These are phyloP conservation scores for Amaranthus palmeri DNA, from an alignment of 148 eudicot species.

Conservation along the genomic window DNA sequence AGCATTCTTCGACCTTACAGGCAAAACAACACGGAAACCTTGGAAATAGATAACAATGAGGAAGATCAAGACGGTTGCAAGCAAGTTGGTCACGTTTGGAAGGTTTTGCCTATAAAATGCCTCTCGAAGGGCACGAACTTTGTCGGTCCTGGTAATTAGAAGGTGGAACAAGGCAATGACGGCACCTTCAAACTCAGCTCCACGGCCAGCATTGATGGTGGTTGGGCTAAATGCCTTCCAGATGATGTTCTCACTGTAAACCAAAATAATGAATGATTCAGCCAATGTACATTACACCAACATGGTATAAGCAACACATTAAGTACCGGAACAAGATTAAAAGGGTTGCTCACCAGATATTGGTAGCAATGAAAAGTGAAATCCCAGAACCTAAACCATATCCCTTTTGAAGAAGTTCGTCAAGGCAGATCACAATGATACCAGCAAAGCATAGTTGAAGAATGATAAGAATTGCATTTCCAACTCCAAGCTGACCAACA, in stretches of 20 bases:
- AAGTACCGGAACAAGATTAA: not conserved
- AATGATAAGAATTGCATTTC: constrained; percentile 63
- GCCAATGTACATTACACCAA: not conserved
- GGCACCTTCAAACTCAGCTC: constrained; percentile 73
- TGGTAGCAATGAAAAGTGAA: constrained; percentile 70
- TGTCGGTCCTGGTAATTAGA: constrained; percentile 53
- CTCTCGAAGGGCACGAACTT: constrained; percentile 57
- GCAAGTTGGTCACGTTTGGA: constrained; percentile 31
- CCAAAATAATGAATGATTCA: not conserved
- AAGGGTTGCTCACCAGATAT: constrained; percentile 44
- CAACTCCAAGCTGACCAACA: constrained; percentile 64
- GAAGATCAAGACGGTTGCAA: constrained; percentile 28
- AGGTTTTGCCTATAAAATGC: constrained; percentile 64
- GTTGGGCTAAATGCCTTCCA: constrained; percentile 73
- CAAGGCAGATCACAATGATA: constrained; percentile 62
- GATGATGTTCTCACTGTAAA: constrained; percentile 55
- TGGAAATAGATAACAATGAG: constrained; percentile 28
- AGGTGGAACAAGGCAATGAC: constrained; percentile 59
- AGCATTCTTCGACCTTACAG: constrained; percentile 47
- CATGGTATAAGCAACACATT: not conserved
- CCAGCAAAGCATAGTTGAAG: constrained; percentile 75
- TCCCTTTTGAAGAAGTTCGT: constrained; percentile 80
- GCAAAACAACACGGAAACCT: constrained; percentile 31
- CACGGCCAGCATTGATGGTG: constrained; percentile 57
- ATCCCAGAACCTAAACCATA: constrained; percentile 88